A percentile compares a stretch with the other conserved stretches of the same genome.
Conservation (phyloP, 495 filamentous ascomycete species). For the Tetracladium marchalianum region DNA sequence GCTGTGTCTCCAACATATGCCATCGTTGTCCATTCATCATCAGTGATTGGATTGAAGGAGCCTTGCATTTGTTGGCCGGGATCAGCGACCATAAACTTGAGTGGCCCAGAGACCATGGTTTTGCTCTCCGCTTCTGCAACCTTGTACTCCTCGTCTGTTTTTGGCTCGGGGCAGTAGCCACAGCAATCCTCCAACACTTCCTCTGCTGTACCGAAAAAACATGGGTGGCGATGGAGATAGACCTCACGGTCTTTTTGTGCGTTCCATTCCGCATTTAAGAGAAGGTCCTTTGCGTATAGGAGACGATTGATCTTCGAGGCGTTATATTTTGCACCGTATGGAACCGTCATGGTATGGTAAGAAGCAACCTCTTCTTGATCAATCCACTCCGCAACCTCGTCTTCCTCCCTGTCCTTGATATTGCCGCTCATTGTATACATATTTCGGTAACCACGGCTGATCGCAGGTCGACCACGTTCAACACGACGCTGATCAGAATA, state of each 20-base stretch:
- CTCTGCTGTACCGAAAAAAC: slow-evolving; percentile 55
- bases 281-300: slow-evolving; percentile 65
- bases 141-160: slow-evolving; percentile 58
- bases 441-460: slow-evolving; percentile 14
- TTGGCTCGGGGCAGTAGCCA: slow-evolving; percentile 59
- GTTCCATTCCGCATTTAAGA: slow-evolving; percentile 87
- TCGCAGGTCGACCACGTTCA: slow-evolving; percentile 55
- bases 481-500: slow-evolving; percentile 54
- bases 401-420: slow-evolving; percentile 60
- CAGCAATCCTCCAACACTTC: slow-evolving; percentile 74
- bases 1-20: slow-evolving; percentile 66
- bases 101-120: slow-evolving; percentile 58
- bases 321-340: slow-evolving; percentile 61
- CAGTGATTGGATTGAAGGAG: slow-evolving; percentile 69
- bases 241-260: slow-evolving; percentile 57
- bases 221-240: slow-evolving; percentile 70
- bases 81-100: slow-evolving; percentile 67
- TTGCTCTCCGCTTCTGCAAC: slow-evolving; percentile 59
- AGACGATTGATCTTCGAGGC: slow-evolving; percentile 68
- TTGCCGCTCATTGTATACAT: slow-evolving; percentile 31
- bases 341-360: slow-evolving; percentile 70
- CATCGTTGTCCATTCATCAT: slow-evolving; percentile 74
- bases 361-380: slow-evolving; percentile 61
- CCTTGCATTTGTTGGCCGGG: slow-evolving; percentile 65
- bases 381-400: slow-evolving; percentile 76